Evolutionary conservation across 2,329 filamentous ascomycete species (phyloP).

Genomic region (Microcyclosporella mali): DNA sequence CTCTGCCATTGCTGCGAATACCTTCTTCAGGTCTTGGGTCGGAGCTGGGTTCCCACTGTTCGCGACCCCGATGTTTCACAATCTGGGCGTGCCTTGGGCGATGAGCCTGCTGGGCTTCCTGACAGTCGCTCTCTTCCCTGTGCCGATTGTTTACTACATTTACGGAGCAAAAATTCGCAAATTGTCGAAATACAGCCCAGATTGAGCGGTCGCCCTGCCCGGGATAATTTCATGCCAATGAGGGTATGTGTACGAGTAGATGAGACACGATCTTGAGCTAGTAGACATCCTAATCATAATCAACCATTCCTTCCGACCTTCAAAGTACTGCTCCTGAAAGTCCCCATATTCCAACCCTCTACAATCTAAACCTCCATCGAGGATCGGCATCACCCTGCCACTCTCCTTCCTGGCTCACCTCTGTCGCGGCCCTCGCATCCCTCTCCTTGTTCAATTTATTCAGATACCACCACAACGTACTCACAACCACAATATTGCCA

Average conservation of each 20-base stretch:
- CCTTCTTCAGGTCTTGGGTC: conserved; percentile 25
- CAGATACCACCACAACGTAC: conserved; percentile 49
- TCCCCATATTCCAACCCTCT: not conserved
- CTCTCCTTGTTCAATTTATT: conserved; percentile 53
- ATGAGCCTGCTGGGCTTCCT: conserved; percentile 30
- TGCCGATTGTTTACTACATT: conserved; percentile 25
- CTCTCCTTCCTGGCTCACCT: conserved; percentile 45
- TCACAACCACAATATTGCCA: conserved; percentile 52
- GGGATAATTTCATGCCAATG: too few species aligned
- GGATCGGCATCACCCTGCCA: conserved; percentile 59
- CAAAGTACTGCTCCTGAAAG: too few species aligned
- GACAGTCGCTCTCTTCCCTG: conserved; percentile 23
- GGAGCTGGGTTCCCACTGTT: conserved; percentile 34
- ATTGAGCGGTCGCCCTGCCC: too few species aligned
- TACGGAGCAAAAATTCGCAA: conserved; percentile 24
- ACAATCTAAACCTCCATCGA: conserved; percentile 54
- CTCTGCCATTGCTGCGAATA: conserved; percentile 33
- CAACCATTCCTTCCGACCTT: too few species aligned
- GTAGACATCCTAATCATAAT: not conserved
- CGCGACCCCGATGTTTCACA: conserved; percentile 29
- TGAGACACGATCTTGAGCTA: not conserved
- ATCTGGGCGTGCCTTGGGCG: conserved; percentile 30
- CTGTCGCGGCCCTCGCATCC: conserved; percentile 39
- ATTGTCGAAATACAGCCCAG: conserved; percentile 11
- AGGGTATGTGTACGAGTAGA: not conserved